Evolutionary conservation across 371 early-diverging fungal genomes (phyloP).

Genomic region (Mucor irregularis): DNA sequence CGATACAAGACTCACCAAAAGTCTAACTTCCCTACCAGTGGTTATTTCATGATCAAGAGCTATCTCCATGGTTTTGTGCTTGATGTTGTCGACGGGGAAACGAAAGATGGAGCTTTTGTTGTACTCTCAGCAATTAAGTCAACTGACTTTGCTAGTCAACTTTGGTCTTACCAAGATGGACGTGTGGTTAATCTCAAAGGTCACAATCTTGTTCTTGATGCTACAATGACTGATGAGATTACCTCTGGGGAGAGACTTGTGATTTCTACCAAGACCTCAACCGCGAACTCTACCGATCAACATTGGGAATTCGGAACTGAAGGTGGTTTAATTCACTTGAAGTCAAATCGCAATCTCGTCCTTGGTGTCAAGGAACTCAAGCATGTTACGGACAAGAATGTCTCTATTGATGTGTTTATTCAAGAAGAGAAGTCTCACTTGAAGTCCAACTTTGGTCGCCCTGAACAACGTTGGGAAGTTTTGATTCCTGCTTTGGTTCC

Average conservation of each 20-base stretch:
- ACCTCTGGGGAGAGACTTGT: constrained; percentile 35
- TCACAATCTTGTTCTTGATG: constrained; percentile 36
- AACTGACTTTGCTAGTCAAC: constrained; percentile 47
- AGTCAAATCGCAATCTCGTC: constrained; percentile 30
- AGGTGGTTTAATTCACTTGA: constrained; percentile 31
- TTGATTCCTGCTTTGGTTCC: constrained; percentile 40
- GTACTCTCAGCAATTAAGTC: constrained; percentile 33
- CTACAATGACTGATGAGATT: constrained; percentile 21
- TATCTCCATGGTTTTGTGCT: constrained; percentile 42
- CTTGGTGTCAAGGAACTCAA: constrained; percentile 41
- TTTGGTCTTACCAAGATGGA: constrained; percentile 56
- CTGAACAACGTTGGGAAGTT: constrained; percentile 48
- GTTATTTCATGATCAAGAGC: constrained; percentile 50
- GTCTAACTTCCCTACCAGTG: constrained; percentile 28
- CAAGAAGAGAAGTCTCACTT: constrained; percentile 38
- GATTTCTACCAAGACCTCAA: constrained; percentile 19
- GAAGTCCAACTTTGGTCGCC: constrained; percentile 25
- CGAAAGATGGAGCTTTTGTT: constrained; percentile 27
- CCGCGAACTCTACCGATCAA: constrained; percentile 27
- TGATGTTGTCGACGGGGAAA: constrained; percentile 30
- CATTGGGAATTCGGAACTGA: constrained; percentile 36
- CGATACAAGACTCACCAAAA: constrained; percentile 33
- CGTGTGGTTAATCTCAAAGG: constrained; percentile 50
- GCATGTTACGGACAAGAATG: constrained; percentile 14
- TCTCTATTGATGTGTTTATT: constrained; percentile 32